phyloP scores from a whole-genome alignment of 345 rosid species.

The Cardamine chenopodiifolia region DNA sequence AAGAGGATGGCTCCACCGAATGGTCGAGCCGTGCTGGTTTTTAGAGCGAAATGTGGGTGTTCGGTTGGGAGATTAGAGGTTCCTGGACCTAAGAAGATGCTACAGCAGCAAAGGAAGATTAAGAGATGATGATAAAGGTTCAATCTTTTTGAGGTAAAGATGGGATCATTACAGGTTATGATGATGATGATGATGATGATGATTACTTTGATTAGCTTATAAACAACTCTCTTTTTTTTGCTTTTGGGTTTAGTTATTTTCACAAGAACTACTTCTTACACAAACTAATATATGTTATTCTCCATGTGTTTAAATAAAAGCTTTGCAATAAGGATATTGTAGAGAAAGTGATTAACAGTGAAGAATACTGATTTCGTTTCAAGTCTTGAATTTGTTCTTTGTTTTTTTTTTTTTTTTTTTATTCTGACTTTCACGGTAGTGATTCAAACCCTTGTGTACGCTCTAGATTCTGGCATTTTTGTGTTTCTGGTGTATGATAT shows the following conservation, averaged over 20 bases:
- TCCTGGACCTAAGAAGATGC: slow-evolving; percentile 69
- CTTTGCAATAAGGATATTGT: slow-evolving; percentile 34
- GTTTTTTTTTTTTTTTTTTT: not conserved
- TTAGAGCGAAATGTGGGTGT: slow-evolving; percentile 72
- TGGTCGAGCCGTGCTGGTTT: slow-evolving; percentile 70
- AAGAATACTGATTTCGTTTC: not conserved
- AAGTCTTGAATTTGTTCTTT: slow-evolving; percentile 3
- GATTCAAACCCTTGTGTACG: not conserved
- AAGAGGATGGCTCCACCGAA: slow-evolving; percentile 85
- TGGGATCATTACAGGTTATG: slow-evolving; percentile 23
- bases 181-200: slow-evolving; percentile 10
- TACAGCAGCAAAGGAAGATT: slow-evolving; percentile 53
- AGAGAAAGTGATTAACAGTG: slow-evolving; percentile 17
- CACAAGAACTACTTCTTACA: slow-evolving; percentile 28
- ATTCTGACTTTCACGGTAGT: not conserved
- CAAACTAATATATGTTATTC: slow-evolving; percentile 26
- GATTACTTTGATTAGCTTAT: slow-evolving; percentile 31
- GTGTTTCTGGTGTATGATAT: not conserved
- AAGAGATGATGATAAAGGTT: slow-evolving; percentile 60
- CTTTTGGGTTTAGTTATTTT: slow-evolving; percentile 28
- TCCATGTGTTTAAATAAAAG: slow-evolving; percentile 37
- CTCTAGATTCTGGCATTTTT: not conserved
- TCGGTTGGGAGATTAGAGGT: slow-evolving; percentile 86
- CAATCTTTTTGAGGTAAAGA: not conserved
- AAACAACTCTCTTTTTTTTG: not conserved